These are phyloP conservation scores for Cryptococcus sp. DNA, from an alignment of 1,284 basidiomycete species.

Conservation along the genomic window DNA sequence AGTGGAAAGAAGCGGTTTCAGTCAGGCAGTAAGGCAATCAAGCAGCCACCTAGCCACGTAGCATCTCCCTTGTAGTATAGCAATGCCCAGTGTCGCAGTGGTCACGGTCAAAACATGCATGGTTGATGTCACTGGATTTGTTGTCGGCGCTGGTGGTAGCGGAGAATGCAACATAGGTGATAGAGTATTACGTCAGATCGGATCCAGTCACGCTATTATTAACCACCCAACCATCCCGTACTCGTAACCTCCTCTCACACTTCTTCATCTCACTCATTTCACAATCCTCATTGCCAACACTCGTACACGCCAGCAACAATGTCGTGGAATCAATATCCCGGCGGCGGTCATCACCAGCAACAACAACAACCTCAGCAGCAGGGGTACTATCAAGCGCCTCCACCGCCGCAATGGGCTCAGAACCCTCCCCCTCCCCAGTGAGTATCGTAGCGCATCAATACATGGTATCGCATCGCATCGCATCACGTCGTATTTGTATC, in stretches of 20 bases:
- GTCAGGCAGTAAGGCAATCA: no score
- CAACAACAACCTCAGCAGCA: slow-evolving; percentile 19
- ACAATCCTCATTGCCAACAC: no score
- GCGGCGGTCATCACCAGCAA: slow-evolving; percentile 31
- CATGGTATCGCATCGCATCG: neutral
- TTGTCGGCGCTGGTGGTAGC: no score
- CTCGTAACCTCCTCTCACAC: slow-evolving; percentile 2
- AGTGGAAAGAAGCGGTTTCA: neutral
- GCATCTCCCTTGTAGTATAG: no score
- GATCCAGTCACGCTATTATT: neutral
- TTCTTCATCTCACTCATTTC: no score
- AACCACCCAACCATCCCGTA: neutral
- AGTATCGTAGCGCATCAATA: no score
- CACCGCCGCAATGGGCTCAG: slow-evolving; percentile 17
- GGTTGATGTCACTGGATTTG: neutral
- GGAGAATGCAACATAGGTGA: no score
- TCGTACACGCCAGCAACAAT: slow-evolving; percentile 14
- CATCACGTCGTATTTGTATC: no score
- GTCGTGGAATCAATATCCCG: slow-evolving; percentile 42
- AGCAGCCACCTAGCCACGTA: no score
- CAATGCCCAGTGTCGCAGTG: no score
- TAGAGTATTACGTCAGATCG: no score
- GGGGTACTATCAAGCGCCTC: slow-evolving; percentile 14
- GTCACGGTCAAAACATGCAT: no score
- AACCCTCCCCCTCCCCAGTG: slow-evolving; percentile 20